Evolutionary conservation across 192 early-diverging fungal species (phyloP).

Genomic region (Umbelopsis ramanniana): DNA sequence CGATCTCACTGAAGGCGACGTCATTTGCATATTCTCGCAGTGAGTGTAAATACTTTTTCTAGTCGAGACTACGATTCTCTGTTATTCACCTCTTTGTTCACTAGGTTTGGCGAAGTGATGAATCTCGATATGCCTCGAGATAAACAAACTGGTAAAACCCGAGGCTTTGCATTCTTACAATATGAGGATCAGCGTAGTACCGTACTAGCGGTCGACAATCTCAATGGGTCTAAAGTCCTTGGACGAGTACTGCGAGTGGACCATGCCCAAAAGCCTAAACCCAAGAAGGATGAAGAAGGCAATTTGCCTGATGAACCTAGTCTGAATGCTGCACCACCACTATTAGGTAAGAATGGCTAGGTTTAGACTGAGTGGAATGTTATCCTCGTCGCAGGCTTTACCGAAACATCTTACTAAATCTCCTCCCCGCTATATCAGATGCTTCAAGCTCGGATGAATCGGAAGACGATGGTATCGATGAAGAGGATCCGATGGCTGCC

Average conservation of each 20-base stretch:
- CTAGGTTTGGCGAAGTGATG: slow-evolving; percentile 85
- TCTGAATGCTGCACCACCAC: slow-evolving; percentile 59
- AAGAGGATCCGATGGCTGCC: slow-evolving; percentile 66
- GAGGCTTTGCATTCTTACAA: slow-evolving; percentile 87
- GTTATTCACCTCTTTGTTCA: neutral
- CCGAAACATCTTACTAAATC: too few relatives aligned
- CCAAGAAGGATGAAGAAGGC: slow-evolving; percentile 61
- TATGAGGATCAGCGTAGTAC: slow-evolving; percentile 94
- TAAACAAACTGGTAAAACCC: slow-evolving; percentile 83
- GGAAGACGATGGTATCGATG: slow-evolving; percentile 29
- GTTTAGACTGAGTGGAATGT: too few relatives aligned
- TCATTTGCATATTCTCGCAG: slow-evolving; percentile 94
- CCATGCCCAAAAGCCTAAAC: slow-evolving; percentile 69
- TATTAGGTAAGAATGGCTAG: slow-evolving; percentile 26
- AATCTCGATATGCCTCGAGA: slow-evolving; percentile 89
- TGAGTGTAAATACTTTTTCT: slow-evolving; percentile 36
- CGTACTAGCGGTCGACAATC: slow-evolving; percentile 92
- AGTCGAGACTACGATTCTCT: too few relatives aligned
- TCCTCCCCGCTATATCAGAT: neutral
- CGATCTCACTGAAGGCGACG: slow-evolving; percentile 91
- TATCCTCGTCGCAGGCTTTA: too few relatives aligned
- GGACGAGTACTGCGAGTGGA: slow-evolving; percentile 74
- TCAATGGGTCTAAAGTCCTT: slow-evolving; percentile 75
- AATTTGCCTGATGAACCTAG: slow-evolving; percentile 49
- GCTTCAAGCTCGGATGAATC: slow-evolving; percentile 13